phyloP scores from a whole-genome alignment of 305 asterid genomes.

The Plantago lanceolata region DNA sequence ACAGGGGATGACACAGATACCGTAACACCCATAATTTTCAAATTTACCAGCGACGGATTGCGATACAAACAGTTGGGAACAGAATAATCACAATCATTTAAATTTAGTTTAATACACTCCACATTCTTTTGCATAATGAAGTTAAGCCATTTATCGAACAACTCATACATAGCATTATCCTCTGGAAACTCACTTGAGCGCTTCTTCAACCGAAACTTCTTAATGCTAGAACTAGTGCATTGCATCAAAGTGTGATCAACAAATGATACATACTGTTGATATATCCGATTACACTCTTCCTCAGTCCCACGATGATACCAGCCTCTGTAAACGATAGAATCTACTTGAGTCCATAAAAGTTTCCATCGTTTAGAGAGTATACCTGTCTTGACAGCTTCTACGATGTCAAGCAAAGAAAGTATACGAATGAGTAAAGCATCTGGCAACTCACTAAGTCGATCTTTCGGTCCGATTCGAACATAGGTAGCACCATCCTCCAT shows the following conservation, averaged over 20 bases:
- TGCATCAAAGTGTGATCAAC: neutral
- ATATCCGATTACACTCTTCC: neutral
- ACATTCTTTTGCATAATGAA: neutral
- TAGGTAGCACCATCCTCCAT: too few relatives aligned
- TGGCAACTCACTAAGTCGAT: neutral
- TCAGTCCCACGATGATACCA: neutral
- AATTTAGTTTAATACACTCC: neutral
- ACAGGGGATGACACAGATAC: neutral
- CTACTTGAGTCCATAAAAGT: constrained; percentile 4
- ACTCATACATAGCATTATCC: neutral
- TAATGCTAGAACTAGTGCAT: neutral
- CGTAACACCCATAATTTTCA: neutral
- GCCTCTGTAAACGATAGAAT: neutral
- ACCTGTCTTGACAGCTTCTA: constrained; percentile 2
- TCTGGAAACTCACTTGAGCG: neutral
- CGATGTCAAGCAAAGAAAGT: neutral
- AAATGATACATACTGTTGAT: neutral
- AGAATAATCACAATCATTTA: neutral
- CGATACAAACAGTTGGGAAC: constrained; percentile 5
- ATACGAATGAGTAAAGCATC: neutral
- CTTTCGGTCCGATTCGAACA: neutral
- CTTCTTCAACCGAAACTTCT: neutral
- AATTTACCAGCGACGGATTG: neutral
- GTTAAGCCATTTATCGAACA: neutral
- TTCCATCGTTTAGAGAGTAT: neutral